A percentile compares a stretch with the other conserved stretches of the same genome.
phyloP scores from a whole-genome alignment of 2,329 filamentous ascomycete species.

The Aspergillus sp. region DNA sequence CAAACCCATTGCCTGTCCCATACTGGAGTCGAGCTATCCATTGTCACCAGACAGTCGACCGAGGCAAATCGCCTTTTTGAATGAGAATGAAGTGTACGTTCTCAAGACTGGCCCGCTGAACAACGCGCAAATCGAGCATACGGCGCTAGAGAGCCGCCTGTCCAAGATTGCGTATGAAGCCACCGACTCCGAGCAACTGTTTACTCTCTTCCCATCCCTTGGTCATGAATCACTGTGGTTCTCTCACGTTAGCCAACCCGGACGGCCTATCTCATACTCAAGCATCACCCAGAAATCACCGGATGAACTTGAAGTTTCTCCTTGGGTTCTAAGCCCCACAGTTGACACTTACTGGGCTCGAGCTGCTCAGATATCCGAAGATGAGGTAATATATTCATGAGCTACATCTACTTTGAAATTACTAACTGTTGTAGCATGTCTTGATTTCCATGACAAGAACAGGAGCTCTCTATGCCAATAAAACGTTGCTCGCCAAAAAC shows the following conservation, averaged over 20 bases:
- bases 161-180: conserved; percentile 26
- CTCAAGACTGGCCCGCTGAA: conserved; percentile 32
- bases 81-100: conserved; percentile 39
- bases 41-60: conserved; percentile 27
- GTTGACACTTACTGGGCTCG: conserved; percentile 36
- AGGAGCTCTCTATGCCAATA: conserved; percentile 75
- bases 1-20: conserved; percentile 29
- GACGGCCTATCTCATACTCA: conserved; percentile 26
- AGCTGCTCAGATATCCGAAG: conserved; percentile 30
- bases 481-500: conserved; percentile 69
- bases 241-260: conserved; percentile 21
- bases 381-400: conserved; percentile 28
- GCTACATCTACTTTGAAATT: background rate
- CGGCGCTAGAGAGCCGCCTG: conserved; percentile 28
- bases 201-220: conserved; percentile 33
- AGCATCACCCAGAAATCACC: conserved; percentile 15
- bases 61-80: conserved; percentile 45
- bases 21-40: conserved; percentile 35
- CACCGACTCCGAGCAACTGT: conserved; percentile 27
- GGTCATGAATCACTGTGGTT: conserved; percentile 34
- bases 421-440: conserved; percentile 34
- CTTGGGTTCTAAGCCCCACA: conserved; percentile 28
- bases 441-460: conserved; percentile 66
- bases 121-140: conserved; percentile 26
- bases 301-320: conserved; percentile 12